Percentiles rank a stretch among this genome's conserved stretches.
phyloP scores from a whole-genome alignment of 2,329 filamentous ascomycete genomes.

The Cadophora gregata region DNA sequence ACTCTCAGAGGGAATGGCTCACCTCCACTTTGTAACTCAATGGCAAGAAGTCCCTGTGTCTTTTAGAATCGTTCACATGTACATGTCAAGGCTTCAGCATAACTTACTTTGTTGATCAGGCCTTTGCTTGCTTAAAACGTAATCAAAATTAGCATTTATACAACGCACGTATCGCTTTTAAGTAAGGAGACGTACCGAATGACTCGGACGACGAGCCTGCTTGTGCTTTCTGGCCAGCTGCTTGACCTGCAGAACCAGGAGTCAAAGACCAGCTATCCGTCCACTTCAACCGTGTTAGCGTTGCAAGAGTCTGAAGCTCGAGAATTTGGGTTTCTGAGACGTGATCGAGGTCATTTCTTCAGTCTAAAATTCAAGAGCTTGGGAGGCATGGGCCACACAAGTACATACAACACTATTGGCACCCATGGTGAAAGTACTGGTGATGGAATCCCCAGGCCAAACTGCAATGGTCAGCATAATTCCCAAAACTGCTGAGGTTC shows the following conservation, averaged over 20 bases:
- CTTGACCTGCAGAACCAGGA: slow-evolving; percentile 26
- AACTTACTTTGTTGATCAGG: slow-evolving; percentile 22
- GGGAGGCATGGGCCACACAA: too few relatives aligned
- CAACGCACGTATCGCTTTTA: too few relatives aligned
- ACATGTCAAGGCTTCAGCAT: neutral
- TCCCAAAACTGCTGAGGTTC: too few relatives aligned
- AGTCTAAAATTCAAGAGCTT: too few relatives aligned
- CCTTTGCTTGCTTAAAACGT: slow-evolving; percentile 22
- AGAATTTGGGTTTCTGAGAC: too few relatives aligned
- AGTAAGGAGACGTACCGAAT: slow-evolving; percentile 21
- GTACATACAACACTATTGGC: slow-evolving; percentile 22
- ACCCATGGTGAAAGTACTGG: slow-evolving; percentile 30
- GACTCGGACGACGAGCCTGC: slow-evolving; percentile 31
- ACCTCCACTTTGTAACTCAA: slow-evolving; percentile 28
- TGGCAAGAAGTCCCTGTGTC: slow-evolving; percentile 29
- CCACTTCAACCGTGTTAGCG: too few relatives aligned
- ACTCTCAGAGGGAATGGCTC: neutral
- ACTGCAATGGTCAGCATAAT: slow-evolving; percentile 26
- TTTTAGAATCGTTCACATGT: slow-evolving; percentile 1
- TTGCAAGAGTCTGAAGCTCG: too few relatives aligned
- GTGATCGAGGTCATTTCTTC: too few relatives aligned
- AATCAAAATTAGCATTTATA: neutral
- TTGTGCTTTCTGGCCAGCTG: slow-evolving; percentile 27
- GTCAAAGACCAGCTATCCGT: slow-evolving; percentile 33
- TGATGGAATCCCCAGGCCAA: slow-evolving; percentile 35